Evolutionary conservation across 257 asterid species (phyloP), one percentile per base, ranked within the genome.

Genomic region (Cynanchum wilfordii): DNA sequence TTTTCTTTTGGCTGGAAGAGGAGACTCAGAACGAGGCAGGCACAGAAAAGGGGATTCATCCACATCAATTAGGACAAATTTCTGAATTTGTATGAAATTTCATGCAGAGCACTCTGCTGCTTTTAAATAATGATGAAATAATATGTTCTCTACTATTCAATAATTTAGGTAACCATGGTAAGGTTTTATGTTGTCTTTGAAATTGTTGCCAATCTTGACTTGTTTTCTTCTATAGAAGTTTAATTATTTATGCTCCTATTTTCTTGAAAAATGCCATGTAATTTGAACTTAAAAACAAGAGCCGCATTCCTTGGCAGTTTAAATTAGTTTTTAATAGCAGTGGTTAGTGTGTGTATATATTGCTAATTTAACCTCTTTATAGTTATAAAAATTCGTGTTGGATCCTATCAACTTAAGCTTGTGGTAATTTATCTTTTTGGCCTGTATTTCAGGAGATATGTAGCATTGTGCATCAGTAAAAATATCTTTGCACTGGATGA

Each of bases 401-500:
- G 38, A 33, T 33, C 38, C 38, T 33, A 33, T 33, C 38, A 33
- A 33, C 38, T 33, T 33, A 30, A 30, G 38, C 38, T 3, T 33
- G 47, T 42, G 10, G 10, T 11, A 44, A 69, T 85, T 68, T 69
- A 30, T 66, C 69, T 9, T n/a, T 29, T 47, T 57, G 56, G 5
- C 38, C 74, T 63, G 72, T 77, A 67, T 78, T 81, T 83, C 88
- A 88, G 95, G 95, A 88, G 96, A 78, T 88, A 84, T 83, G 82
- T 85, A 77, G 93, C 96, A 24, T 72, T 90, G 55, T 80, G 77
- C 71, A 59, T 66, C 78, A 80, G 89, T 77, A 90, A 82, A 76
- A 82, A 81, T 29, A 79, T 90, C 33, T 79, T 82, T 66, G 77
- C 84, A 6, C 66, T 71, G 17, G 86, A 82, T 70, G 89, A 85